A percentile compares a stretch with the other conserved stretches of the same genome.
phyloP scores from a whole-genome alignment of 768 basidiomycete genomes.

The Gymnopilus dilepis region DNA sequence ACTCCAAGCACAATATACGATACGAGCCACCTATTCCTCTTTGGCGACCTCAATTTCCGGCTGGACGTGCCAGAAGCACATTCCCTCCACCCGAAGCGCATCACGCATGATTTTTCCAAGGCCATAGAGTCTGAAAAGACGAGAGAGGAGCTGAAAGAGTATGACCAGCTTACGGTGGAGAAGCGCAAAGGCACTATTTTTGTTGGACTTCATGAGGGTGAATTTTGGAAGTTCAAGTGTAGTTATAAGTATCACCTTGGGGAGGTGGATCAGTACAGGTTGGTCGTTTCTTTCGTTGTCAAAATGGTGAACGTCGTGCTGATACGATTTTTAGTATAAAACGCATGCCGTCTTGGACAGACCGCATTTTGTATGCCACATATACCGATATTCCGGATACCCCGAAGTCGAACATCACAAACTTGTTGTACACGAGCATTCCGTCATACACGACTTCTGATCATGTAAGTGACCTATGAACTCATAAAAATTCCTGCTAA shows the following conservation, averaged over 20 bases:
- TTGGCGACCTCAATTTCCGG: constrained; percentile 95
- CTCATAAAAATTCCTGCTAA: background rate
- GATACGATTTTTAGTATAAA: constrained; percentile 48
- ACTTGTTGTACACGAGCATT: constrained; percentile 78
- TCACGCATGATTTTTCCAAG: constrained; percentile 42
- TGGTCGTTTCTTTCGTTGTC: constrained; percentile 21
- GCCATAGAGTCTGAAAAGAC: constrained; percentile 53
- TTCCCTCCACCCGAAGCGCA: constrained; percentile 42
- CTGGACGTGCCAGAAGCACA: constrained; percentile 66
- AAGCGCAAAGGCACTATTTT: constrained; percentile 69
- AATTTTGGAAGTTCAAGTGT: constrained; percentile 88
- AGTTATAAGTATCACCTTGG: constrained; percentile 89
- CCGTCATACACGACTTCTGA: constrained; percentile 89
- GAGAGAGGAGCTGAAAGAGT: constrained; percentile 68
- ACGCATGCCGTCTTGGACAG: constrained; percentile 91
- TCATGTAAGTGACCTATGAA: constrained; percentile 61
- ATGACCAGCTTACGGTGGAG: constrained; percentile 73
- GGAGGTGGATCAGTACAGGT: constrained; percentile 85
- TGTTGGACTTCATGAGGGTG: constrained; percentile 80
- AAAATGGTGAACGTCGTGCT: background rate
- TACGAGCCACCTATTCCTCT: constrained; percentile 89
- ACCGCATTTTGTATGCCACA: constrained; percentile 87
- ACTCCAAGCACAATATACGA: constrained; percentile 70
- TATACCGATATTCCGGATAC: constrained; percentile 64
- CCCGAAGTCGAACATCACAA: constrained; percentile 58